Evolutionary conservation across 2,329 filamentous ascomycete genomes (phyloP), one percentile per base, ranked within the genome.

Genomic region (Fusarium sp.): DNA sequence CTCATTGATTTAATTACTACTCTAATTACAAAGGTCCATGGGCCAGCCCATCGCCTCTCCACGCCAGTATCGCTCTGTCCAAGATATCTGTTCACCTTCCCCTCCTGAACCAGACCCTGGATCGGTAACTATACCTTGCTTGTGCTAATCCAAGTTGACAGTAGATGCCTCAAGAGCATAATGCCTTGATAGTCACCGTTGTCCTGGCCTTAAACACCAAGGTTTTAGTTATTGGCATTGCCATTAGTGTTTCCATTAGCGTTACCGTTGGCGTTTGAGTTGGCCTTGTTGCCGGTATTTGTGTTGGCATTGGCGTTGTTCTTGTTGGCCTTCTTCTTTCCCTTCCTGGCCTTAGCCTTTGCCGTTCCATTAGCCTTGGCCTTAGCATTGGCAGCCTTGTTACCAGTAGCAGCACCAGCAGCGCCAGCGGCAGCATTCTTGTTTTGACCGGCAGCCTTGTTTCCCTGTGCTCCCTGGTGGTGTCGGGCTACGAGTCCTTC

Each of bases 401-500:
- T 56, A 13, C 15, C 25, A 11, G 37, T 27, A 31, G 17, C 37
- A 15, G 33, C 46, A 15, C 33, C 46, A 6, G 21, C 37, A 10
- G 33, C 46, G 11, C 35, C 46, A 6, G n/a, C 18, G 37, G 11
- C 11, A n/a, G n/a, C n/a, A n/a, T n/a, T n/a, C 11, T 23, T 47
- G 15, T 39, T 60, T n/a, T n/a, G n/a, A n/a, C n/a, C n/a, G n/a
- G n/a, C n/a, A n/a, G n/a, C n/a, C n/a, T n/a, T n/a, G n/a, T n/a
- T n/a, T n/a, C n/a, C n/a, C n/a, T n/a, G n/a, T n/a, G n/a, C n/a
- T 37, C 23, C 23, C 33, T 60, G 54, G 17, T 60, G 57, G 20
- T 60, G 57, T 14, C 57, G 36, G 3, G 43, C n/a, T 3, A 40
- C 37, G 3, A 60, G 39, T 5, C 37, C 57, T 6, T 52, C 29